Evolutionary conservation across 2,329 filamentous ascomycete genomes (phyloP).

Genomic region (Pestalotiopsis sp.): DNA sequence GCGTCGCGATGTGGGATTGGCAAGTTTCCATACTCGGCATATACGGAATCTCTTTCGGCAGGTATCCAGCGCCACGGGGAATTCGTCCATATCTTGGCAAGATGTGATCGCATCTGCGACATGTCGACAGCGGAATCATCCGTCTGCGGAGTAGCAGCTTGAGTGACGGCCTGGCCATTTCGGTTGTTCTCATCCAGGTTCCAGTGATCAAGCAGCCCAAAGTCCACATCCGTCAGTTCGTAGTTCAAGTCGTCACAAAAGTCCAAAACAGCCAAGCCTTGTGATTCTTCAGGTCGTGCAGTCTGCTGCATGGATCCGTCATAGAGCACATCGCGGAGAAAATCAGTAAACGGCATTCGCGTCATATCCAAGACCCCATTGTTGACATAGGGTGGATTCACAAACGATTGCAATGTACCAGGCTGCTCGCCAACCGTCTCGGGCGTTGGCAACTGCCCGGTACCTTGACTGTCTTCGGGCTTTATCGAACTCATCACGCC

Average conservation of each 20-base stretch:
- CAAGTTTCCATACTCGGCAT: constrained; percentile 47
- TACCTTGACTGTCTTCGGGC: constrained; percentile 27
- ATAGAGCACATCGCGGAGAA: constrained; percentile 54
- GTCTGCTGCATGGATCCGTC: constrained; percentile 42
- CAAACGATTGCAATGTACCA: constrained; percentile 15
- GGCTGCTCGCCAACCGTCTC: constrained; percentile 34
- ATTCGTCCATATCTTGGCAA: constrained; percentile 53
- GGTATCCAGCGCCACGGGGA: constrained; percentile 56
- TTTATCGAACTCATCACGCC: constrained; percentile 29
- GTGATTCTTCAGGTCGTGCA: constrained; percentile 39
- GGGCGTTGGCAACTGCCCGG: constrained; percentile 37
- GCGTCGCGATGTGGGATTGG: constrained; percentile 45
- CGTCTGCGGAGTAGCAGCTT: constrained; percentile 29
- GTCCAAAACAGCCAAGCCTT: constrained; percentile 49
- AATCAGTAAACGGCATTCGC: constrained; percentile 50
- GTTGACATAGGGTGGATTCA: constrained; percentile 17
- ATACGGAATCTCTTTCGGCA: constrained; percentile 45
- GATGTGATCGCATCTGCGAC: constrained; percentile 47
- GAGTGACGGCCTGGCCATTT: constrained; percentile 27
- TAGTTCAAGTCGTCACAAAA: constrained; percentile 53
- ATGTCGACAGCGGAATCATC: constrained; percentile 45
- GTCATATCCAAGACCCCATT: constrained; percentile 30
- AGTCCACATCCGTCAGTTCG: constrained; percentile 56
- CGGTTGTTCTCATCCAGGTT: constrained; percentile 41
- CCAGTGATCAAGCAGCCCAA: constrained; percentile 53